Percentiles rank a stretch among this genome's conserved stretches.
These are phyloP conservation scores for Paraurostyla sp. DNA, from an alignment of 73 alveolate genomes.

Conservation along the genomic window DNA sequence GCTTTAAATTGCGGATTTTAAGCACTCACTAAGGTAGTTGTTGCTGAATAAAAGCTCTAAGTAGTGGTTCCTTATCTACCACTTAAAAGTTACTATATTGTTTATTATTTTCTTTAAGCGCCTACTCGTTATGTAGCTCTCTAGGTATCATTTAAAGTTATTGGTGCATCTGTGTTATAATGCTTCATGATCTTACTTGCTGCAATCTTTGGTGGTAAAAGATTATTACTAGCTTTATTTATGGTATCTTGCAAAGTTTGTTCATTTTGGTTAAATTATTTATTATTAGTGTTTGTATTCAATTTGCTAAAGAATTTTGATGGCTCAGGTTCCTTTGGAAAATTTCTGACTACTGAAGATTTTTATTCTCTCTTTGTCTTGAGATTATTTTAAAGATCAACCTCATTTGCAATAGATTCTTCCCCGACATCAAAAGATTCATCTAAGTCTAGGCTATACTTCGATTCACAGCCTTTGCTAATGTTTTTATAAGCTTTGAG, in stretches of 20 bases:
- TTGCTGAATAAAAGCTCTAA: constrained; percentile 12
- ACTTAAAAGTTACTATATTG: no score
- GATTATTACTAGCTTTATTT: neutral
- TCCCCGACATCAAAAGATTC: constrained; percentile 47
- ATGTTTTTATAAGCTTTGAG: neutral
- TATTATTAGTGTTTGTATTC: neutral
- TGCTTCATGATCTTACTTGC: constrained; percentile 16
- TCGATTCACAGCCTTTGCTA: constrained; percentile 14
- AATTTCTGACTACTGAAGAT: neutral
- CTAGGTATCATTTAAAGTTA: neutral
- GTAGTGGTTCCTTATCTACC: no score
- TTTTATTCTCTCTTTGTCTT: neutral
- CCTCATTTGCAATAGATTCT: constrained; percentile 26
- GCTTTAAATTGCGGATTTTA: neutral
- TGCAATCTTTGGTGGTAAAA: constrained; percentile 35
- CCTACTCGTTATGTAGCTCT: neutral
- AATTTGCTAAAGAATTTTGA: neutral
- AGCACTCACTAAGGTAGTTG: neutral
- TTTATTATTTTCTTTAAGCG: no score
- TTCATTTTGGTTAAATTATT: neutral
- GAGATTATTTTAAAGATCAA: neutral
- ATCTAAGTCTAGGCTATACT: neutral
- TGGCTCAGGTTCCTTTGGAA: constrained; percentile 4
- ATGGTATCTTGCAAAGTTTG: neutral
- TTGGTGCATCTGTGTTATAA: constrained; percentile 11